Percentiles rank a stretch among this genome's conserved stretches.
Conservation (phyloP, 495 filamentous ascomycete species). For the Aspergillus steynii region DNA sequence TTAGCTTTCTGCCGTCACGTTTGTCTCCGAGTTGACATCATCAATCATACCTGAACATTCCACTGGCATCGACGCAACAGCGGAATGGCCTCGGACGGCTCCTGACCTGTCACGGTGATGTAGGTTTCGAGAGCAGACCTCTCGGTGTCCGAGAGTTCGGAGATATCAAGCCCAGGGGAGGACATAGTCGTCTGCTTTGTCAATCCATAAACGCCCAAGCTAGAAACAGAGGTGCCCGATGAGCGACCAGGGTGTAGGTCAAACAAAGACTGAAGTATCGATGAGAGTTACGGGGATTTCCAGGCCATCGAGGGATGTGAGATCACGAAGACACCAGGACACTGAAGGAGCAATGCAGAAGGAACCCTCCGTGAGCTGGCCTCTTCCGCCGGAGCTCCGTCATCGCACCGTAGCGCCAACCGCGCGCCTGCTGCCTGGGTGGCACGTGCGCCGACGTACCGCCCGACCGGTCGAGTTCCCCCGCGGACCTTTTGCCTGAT, state of each 20-base stretch:
- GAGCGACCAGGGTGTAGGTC: neutral
- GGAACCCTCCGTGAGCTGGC: conserved; percentile 6
- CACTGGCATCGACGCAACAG: conserved; percentile 84
- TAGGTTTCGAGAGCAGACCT: conserved; percentile 83
- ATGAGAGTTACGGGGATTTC: neutral
- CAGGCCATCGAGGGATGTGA: neutral
- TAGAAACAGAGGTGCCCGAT: neutral
- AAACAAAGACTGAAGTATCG: neutral
- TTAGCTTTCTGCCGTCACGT: neutral
- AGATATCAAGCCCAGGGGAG: conserved; percentile 56
- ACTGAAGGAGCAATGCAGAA: neutral
- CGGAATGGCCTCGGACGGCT: conserved; percentile 72
- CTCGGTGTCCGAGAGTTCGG: conserved; percentile 71
- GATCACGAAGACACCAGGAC: neutral
- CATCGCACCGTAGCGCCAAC: conserved; percentile 20
- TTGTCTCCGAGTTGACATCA: neutral
- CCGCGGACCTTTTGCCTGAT: conserved; percentile 20
- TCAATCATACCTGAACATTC: conserved; percentile 77
- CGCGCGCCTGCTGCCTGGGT: conserved; percentile 19
- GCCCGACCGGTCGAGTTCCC: conserved; percentile 12
- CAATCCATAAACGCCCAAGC: conserved; percentile 20
- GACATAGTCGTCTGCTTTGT: conserved; percentile 36
- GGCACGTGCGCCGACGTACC: conserved; percentile 15
- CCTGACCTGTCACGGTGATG: conserved; percentile 83
- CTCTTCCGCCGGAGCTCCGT: conserved; percentile 19